Evolutionary conservation across 192 early-diverging fungal genomes (phyloP).

Genomic region (Allomyces macrogynus): DNA sequence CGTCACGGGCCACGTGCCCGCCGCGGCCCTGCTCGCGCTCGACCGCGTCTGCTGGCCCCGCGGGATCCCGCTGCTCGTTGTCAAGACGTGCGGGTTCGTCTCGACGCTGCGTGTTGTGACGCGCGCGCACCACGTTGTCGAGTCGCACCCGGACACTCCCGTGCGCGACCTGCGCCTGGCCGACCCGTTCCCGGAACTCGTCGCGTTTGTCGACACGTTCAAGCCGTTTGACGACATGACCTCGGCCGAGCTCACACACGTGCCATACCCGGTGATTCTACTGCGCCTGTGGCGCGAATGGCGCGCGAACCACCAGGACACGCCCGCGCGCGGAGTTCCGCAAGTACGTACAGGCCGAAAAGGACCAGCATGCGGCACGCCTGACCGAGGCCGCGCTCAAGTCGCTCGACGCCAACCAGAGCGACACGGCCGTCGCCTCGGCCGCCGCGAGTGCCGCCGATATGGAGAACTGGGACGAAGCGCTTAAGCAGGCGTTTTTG

Average conservation of each 20-base stretch:
- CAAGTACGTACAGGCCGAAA: no score
- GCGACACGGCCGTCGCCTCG: no score
- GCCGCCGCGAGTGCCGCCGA: constrained; percentile 5
- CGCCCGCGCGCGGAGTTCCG: no score
- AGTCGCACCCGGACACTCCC: constrained; percentile 59
- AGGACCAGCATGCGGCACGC: no score
- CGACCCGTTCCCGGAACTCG: constrained; percentile 54
- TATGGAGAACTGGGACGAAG: constrained; percentile 32
- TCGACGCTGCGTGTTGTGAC: constrained; percentile 47
- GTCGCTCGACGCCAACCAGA: no score
- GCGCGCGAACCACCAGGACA: no score
- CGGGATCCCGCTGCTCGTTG: constrained; percentile 46
- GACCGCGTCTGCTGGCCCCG: constrained; percentile 38
- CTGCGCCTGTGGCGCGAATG: constrained; percentile 10
- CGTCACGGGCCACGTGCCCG: constrained; percentile 33
- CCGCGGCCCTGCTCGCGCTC: constrained; percentile 29
- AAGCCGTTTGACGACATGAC: constrained; percentile 41
- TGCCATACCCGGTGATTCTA: constrained; percentile 70
- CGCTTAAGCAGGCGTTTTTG: constrained; percentile 13
- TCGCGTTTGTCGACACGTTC: constrained; percentile 35
- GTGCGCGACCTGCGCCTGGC: constrained; percentile 32
- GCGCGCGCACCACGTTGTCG: constrained; percentile 62
- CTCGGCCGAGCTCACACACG: constrained; percentile 48
- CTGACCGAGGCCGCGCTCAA: no score
- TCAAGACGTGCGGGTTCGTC: constrained; percentile 51